Percentiles rank a stretch among this genome's conserved stretches.
Conservation (phyloP, 2,329 filamentous ascomycete species). For the Aureobasidium sp. region DNA sequence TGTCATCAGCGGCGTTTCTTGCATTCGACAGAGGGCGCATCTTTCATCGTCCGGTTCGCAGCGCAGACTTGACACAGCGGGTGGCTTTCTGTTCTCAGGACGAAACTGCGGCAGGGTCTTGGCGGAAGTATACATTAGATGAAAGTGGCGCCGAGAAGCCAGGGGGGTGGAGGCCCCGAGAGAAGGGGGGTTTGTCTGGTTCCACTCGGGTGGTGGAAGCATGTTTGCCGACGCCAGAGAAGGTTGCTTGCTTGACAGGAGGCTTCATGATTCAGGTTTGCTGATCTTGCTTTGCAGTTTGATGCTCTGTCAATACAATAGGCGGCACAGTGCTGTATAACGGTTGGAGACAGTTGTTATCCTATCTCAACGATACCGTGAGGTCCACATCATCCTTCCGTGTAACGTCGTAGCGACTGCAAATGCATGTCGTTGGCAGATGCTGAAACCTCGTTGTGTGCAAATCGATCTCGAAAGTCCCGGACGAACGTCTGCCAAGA, state of each 20-base stretch:
- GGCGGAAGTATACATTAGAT: neutral
- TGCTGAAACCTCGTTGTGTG: neutral
- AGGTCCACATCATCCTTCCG: neutral
- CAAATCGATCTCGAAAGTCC: neutral
- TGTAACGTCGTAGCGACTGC: neutral
- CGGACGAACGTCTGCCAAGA: neutral
- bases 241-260: constrained; percentile 1
- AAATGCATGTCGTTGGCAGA: neutral
- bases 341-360: neutral
- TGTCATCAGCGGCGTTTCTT: neutral
- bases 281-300: constrained; percentile 1
- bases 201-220: constrained; percentile 1
- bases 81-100: neutral
- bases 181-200: neutral
- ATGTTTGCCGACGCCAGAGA: neutral
- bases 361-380: neutral
- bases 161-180: neutral
- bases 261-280: constrained; percentile 4
- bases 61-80: neutral
- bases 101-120: neutral
- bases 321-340: neutral
- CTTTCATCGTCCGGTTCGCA: neutral
- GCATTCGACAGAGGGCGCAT: neutral
- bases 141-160: neutral
- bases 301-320: neutral